Conservation (phyloP, 495 filamentous ascomycete species). For the Hyaloscypha variabilis region DNA sequence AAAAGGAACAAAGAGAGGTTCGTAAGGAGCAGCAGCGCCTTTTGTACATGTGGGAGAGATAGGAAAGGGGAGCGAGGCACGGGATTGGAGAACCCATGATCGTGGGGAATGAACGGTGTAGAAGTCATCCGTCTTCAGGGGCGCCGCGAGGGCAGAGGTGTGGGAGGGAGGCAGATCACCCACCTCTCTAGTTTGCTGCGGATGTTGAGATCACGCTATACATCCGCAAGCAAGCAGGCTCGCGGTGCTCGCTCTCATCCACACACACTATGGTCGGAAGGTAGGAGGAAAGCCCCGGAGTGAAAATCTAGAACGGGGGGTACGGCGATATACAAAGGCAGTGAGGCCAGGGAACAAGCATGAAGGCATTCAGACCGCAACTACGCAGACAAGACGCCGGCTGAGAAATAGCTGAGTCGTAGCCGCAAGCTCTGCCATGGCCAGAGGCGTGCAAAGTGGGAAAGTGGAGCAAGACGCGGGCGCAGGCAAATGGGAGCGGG, state of each 20-base stretch:
- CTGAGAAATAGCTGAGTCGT: constrained; percentile 14
- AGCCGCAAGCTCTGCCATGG: constrained; percentile 25
- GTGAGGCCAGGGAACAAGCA: constrained; percentile 23
- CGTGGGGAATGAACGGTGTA: constrained; percentile 23
- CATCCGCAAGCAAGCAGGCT: constrained; percentile 8
- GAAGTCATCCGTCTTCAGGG: constrained; percentile 28
- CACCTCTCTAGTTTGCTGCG: constrained; percentile 37
- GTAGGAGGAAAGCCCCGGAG: neutral
- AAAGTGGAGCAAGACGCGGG: constrained; percentile 34
- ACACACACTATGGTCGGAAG: neutral
- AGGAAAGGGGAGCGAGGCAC: neutral
- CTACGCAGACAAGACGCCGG: neutral
- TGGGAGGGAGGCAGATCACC: constrained; percentile 38
- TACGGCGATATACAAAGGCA: constrained; percentile 21
- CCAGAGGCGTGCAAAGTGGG: constrained; percentile 5
- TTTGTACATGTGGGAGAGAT: constrained; percentile 19
- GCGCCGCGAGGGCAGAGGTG: constrained; percentile 29
- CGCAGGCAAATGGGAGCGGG: constrained; percentile 2
- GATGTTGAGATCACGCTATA: constrained; percentile 36
- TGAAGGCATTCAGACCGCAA: constrained; percentile 31
- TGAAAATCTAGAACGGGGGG: constrained; percentile 19
- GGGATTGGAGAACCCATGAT: constrained; percentile 27
- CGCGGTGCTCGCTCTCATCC: neutral
- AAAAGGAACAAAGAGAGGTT: constrained; percentile 17
- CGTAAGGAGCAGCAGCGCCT: constrained; percentile 22